Evolutionary conservation across 2,329 filamentous ascomycete species (phyloP), one percentile per base, ranked within the genome.

Genomic region (Cercospora zeae-maydis): DNA sequence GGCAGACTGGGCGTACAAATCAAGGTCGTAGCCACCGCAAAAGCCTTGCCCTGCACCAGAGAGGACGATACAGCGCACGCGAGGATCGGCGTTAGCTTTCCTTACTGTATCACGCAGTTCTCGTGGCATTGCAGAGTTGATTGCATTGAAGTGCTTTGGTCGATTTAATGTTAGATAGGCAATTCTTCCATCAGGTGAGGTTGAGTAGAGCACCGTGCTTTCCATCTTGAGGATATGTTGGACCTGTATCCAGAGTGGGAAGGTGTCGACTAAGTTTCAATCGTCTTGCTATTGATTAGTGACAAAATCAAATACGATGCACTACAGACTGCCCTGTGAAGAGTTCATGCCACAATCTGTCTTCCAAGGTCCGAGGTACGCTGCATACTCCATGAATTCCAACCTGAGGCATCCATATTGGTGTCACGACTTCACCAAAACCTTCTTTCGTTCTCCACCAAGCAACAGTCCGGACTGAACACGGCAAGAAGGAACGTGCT

Each of bases 101-200:
- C 53, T 14, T 13, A 63, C 61, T 36, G 57, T 45, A 24, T 42
- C 37, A 4, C 61, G 61, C 19, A 63, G 19, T 9, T 47, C 57
- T 16, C 39, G 56, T 24, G 61, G 61, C 33, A 63, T 10, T 21
- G 45, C 16, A 16, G 33, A 11, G 37, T 60, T 37, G 36, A 63
- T 63, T n/a, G 61, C 61, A 51, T 63, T 63, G 56, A 63, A 60
- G 2, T 59, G 61, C 47, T 63, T 37, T 10, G 61, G 61, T 13
- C 61, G 61, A 21, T 63, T 63, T 45, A 63, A 34, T 8, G 34
- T 60, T 3, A 63, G 51, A 33, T 55, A 27, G 2, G 61, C 61
- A 9, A 63, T 37, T 37, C 36, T 63, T 34, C 57, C 57, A 51
- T 63, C 49, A 3, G 21, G 9, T 2, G 61, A 63, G 16, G 45